phyloP scores from a whole-genome alignment of 176 grass and related monocot species.

The Aegilops tauschii region DNA sequence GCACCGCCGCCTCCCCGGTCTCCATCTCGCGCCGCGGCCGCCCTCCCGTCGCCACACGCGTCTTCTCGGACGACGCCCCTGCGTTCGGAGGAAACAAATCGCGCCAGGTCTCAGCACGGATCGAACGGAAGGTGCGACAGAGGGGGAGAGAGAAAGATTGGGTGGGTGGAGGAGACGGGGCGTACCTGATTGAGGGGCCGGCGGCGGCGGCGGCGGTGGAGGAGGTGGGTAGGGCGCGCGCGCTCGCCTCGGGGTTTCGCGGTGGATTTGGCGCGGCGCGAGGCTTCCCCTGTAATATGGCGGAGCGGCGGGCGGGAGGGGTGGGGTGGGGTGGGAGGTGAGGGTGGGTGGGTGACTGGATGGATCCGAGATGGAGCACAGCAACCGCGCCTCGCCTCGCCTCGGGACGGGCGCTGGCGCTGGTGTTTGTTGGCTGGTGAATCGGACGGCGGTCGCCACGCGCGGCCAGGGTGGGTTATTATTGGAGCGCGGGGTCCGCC shows the following conservation, averaged over 20 bases:
- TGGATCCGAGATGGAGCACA: not conserved
- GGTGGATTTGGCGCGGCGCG: not conserved
- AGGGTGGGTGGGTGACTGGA: not conserved
- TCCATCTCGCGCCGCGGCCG: constrained; percentile 27
- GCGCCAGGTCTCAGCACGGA: not conserved
- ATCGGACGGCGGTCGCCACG: not conserved
- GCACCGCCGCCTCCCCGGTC: not conserved
- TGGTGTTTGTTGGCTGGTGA: not conserved
- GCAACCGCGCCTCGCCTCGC: not conserved
- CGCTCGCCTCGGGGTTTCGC: not conserved
- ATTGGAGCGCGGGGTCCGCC: not conserved
- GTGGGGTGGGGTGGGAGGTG: not conserved
- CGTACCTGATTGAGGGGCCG: constrained; percentile 25
- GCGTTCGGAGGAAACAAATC: not conserved
- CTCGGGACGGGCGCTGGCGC: not conserved
- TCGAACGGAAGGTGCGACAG: not conserved
- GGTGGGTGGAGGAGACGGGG: too few species aligned
- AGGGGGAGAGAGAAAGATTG: not conserved
- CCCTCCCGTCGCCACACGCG: too few species aligned
- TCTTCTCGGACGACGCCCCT: not conserved
- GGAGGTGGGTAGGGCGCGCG: not conserved
- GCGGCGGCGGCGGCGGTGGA: not conserved
- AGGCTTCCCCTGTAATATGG: not conserved
- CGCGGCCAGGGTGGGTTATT: not conserved
- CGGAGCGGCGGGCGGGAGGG: not conserved